phyloP scores from a whole-genome alignment of 1,139 yeast genomes.

The Pichia sp. region DNA sequence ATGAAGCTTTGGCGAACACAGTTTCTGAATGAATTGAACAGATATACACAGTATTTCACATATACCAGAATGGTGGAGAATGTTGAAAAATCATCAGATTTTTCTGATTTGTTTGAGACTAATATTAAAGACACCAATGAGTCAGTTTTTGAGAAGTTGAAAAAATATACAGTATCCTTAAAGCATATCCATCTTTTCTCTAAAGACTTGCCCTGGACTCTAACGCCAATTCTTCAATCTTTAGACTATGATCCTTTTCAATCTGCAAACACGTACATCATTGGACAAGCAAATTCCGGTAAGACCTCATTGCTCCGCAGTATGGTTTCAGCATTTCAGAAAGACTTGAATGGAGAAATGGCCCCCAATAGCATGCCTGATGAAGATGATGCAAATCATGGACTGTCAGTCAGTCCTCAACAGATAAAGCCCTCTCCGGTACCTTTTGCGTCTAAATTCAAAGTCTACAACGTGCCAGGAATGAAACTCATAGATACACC shows the following conservation, averaged over 20 bases:
- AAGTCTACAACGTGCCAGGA: slow-evolving; percentile 11
- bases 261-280: slow-evolving; percentile 11
- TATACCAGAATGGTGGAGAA: not conserved
- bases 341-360: not conserved
- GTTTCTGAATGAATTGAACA: not conserved
- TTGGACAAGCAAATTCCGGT: slow-evolving; percentile 22
- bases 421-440: slow-evolving; percentile 1
- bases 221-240: slow-evolving; percentile 2
- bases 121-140: not conserved
- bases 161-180: not conserved
- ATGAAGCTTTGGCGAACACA: not conserved
- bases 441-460: slow-evolving; percentile 12
- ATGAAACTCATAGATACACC: slow-evolving; percentile 19
- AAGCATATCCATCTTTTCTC: slow-evolving; percentile 14
- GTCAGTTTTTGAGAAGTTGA: not conserved
- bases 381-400: slow-evolving; percentile 1
- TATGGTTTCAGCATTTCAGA: slow-evolving; percentile 2
- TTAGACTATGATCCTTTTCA: not conserved
- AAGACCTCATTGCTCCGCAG: slow-evolving; percentile 14
- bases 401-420: not conserved
- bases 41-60: slow-evolving; percentile 2
- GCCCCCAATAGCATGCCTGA: not conserved
- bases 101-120: not conserved
- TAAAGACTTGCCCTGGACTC: slow-evolving; percentile 5
- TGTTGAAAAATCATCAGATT: not conserved